Percentiles rank a stretch among this genome's conserved stretches.
Evolutionary conservation across 2,329 filamentous ascomycete genomes (phyloP).

Genomic region (Pseudocercospora macadamiae): DNA sequence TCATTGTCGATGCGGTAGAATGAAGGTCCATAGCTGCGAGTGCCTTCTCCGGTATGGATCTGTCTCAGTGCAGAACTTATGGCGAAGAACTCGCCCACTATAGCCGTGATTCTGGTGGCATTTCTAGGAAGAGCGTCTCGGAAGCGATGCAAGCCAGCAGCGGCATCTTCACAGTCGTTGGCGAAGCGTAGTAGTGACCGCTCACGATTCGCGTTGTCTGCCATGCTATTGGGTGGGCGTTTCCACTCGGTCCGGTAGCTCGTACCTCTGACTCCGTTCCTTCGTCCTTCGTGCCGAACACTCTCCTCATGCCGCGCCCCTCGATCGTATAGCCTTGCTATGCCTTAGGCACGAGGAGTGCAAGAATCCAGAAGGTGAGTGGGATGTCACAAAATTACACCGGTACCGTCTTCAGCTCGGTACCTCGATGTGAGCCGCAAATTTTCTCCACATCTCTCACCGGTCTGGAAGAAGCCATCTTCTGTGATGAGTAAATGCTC

Average conservation of each 20-base stretch:
- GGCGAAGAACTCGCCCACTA: slow-evolving; percentile 58
- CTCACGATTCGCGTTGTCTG: slow-evolving; percentile 12
- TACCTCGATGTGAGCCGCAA: slow-evolving; percentile 18
- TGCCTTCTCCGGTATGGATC: slow-evolving; percentile 49
- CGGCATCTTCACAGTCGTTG: slow-evolving; percentile 24
- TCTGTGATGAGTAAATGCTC: background rate
- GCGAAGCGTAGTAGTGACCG: slow-evolving; percentile 20
- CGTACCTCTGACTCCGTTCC: background rate
- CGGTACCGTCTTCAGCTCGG: background rate
- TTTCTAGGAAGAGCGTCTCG: slow-evolving; percentile 54
- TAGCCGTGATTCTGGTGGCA: slow-evolving; percentile 55
- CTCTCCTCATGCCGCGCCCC: background rate
- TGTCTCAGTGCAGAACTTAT: slow-evolving; percentile 56
- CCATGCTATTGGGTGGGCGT: slow-evolving; percentile 21
- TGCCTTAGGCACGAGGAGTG: background rate
- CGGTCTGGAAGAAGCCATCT: background rate
- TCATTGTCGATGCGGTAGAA: slow-evolving; percentile 50
- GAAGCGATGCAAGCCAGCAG: slow-evolving; percentile 49
- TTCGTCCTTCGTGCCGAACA: background rate
- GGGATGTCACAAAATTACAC: background rate
- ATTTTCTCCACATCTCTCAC: slow-evolving; percentile 7
- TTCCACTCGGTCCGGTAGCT: background rate
- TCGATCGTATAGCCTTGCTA: background rate
- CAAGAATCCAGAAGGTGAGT: background rate
- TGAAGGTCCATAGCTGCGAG: slow-evolving; percentile 43